These are phyloP conservation scores for Hypholoma fasciculare DNA, from an alignment of 768 basidiomycete species.

Conservation along the genomic window DNA sequence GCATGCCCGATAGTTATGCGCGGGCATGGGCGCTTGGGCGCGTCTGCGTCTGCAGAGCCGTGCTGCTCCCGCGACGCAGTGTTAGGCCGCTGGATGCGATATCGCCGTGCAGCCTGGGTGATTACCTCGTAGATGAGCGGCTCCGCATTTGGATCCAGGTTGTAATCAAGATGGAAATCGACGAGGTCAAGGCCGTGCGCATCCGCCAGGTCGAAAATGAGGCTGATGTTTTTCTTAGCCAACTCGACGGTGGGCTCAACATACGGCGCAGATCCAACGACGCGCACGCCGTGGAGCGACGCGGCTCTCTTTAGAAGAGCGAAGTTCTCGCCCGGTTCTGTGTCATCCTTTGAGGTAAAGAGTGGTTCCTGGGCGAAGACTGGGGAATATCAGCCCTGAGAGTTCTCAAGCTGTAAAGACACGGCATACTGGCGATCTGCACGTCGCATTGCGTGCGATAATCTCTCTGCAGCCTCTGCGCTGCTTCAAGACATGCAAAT, in stretches of 20 bases:
- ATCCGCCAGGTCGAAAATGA: slow-evolving; percentile 49
- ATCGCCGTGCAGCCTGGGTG: slow-evolving; percentile 26
- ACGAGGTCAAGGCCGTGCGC: slow-evolving; percentile 37
- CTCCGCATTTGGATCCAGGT: slow-evolving; percentile 48
- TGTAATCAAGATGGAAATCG: slow-evolving; percentile 73
- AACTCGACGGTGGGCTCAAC: slow-evolving; percentile 51
- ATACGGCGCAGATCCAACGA: slow-evolving; percentile 66
- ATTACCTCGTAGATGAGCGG: slow-evolving; percentile 61
- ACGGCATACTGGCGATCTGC: slow-evolving; percentile 51
- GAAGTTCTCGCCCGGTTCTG: slow-evolving; percentile 44
- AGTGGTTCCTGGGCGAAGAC: slow-evolving; percentile 66
- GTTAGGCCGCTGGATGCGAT: neutral
- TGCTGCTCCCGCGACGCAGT: neutral
- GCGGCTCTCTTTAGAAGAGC: slow-evolving; percentile 44
- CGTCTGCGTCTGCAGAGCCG: neutral
- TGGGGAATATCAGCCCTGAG: slow-evolving; percentile 20
- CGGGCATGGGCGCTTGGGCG: slow-evolving; percentile 25
- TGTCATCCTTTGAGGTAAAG: slow-evolving; percentile 35
- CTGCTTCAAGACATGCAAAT: slow-evolving; percentile 53
- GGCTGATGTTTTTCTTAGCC: slow-evolving; percentile 52
- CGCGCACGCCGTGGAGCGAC: slow-evolving; percentile 39
- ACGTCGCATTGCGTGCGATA: slow-evolving; percentile 50
- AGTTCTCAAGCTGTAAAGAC: slow-evolving; percentile 8
- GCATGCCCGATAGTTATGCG: slow-evolving; percentile 61
- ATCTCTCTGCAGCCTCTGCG: slow-evolving; percentile 44